A percentile compares a stretch with the other conserved stretches of the same genome.
phyloP scores from a whole-genome alignment of 2,329 filamentous ascomycete genomes.

The Coniochaeta sp. region DNA sequence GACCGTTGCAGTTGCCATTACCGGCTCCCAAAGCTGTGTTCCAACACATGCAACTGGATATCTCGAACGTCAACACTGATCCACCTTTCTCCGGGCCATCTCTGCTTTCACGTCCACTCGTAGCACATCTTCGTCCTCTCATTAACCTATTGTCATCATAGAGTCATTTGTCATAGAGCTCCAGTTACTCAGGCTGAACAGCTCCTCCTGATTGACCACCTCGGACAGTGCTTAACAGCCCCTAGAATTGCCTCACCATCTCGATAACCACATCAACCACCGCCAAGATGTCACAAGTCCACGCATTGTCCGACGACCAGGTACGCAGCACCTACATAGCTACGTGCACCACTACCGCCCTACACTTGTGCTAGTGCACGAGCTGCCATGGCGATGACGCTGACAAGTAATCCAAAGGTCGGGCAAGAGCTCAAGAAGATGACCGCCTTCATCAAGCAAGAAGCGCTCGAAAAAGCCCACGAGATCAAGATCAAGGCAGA shows the following conservation, averaged over 20 bases:
- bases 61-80: neutral
- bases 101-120: neutral
- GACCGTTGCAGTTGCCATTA: neutral
- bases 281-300: slow-evolving; percentile 69
- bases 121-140: neutral
- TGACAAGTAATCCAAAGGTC: slow-evolving; percentile 52
- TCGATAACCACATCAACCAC: neutral
- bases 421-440: slow-evolving; percentile 98
- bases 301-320: slow-evolving; percentile 97
- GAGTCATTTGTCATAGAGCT: neutral
- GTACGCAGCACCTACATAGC: slow-evolving; percentile 37
- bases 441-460: slow-evolving; percentile 99
- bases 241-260: slow-evolving; percentile 1
- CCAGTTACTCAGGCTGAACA: neutral
- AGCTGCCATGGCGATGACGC: slow-evolving; percentile 8
- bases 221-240: neutral
- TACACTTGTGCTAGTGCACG: slow-evolving; percentile 3
- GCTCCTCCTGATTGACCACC: neutral
- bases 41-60: neutral
- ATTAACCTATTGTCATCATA: neutral
- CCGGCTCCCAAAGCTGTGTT: neutral
- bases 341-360: slow-evolving; percentile 9
- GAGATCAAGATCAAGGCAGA: slow-evolving; percentile 98
- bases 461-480: slow-evolving; percentile 91
- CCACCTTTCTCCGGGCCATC: neutral